Percentiles rank a stretch among this genome's conserved stretches.
Conservation (phyloP, 2,329 filamentous ascomycete genomes). For the Beauveria medogensis region DNA sequence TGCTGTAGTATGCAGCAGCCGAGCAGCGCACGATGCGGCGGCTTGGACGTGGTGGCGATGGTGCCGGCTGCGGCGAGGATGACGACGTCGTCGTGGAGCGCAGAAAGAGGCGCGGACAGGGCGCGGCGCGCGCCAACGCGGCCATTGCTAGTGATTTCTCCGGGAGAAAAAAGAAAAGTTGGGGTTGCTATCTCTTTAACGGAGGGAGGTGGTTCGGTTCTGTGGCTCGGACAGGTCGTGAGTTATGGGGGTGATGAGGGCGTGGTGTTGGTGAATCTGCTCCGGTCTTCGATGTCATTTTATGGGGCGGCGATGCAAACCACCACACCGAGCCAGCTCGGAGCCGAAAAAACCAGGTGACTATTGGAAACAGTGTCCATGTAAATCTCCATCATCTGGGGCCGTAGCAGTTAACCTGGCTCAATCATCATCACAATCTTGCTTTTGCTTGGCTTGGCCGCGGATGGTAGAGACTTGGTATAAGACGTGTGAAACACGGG, state of each 20-base stretch:
- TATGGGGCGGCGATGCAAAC: slow-evolving; percentile 3
- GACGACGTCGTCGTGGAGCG: background rate
- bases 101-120: background rate
- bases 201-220: background rate
- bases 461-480: too few relatives aligned
- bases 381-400: background rate
- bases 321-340: background rate
- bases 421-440: background rate
- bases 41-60: background rate
- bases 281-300: background rate
- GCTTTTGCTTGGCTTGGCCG: background rate
- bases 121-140: background rate
- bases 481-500: too few relatives aligned
- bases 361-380: background rate
- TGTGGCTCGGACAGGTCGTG: background rate
- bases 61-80: background rate
- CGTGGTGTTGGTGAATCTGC: background rate
- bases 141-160: background rate
- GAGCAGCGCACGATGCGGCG: background rate
- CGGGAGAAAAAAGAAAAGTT: too few relatives aligned
- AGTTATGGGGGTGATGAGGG: background rate
- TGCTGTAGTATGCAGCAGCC: background rate
- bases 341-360: background rate
- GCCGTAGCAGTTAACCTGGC: background rate
- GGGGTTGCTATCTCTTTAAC: background rate